Percentiles rank a stretch among this genome's conserved stretches.
Conservation (phyloP, 139 green algal species). For the Chlamydomonas urium region DNA sequence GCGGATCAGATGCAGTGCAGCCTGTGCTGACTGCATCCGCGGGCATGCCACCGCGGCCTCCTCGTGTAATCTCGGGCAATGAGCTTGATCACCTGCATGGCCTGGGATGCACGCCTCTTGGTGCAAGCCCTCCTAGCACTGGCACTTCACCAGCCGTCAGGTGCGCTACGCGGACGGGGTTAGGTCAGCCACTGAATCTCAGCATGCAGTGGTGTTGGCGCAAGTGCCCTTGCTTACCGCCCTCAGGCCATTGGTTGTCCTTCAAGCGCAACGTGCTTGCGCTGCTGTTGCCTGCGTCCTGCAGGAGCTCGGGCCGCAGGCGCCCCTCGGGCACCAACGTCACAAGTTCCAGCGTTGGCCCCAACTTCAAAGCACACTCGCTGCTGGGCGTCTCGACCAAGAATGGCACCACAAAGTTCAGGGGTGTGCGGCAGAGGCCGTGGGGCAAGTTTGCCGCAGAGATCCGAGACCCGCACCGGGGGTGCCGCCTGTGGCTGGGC, state of each 20-base stretch:
- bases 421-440: slow-evolving; percentile 73
- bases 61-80: neutral
- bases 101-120: neutral
- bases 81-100: neutral
- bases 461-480: slow-evolving; percentile 27
- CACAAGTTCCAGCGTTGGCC: neutral
- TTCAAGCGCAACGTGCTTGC: neutral
- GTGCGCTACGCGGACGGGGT: neutral
- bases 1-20: neutral
- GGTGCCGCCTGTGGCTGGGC: slow-evolving; percentile 76
- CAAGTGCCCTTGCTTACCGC: neutral
- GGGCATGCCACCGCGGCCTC: neutral
- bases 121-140: slow-evolving; percentile 1
- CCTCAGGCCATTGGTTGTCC: neutral
- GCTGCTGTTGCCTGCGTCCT: neutral
- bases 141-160: neutral
- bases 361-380: neutral
- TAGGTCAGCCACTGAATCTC: neutral
- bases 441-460: slow-evolving; percentile 77
- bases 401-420: slow-evolving; percentile 44
- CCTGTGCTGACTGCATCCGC: neutral
- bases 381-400: slow-evolving; percentile 1
- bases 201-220: neutral
- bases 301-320: neutral
- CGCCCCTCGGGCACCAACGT: neutral